Conservation (phyloP, 148 eudicot species). For the Amaranthus hypochondriacus region DNA sequence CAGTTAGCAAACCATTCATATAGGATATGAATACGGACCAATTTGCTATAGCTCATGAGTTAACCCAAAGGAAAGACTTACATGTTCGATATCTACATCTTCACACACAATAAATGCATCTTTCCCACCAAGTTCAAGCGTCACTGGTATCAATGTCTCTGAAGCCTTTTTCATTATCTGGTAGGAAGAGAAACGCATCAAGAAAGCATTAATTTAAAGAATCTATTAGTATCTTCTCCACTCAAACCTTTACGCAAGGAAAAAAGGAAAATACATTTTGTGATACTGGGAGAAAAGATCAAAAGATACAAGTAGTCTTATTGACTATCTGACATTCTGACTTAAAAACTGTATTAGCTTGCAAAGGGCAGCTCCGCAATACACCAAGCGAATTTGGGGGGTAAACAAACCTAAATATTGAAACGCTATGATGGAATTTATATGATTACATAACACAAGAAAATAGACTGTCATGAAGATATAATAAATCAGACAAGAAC, state of each 20-base stretch:
- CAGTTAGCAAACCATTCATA: constrained; percentile 7
- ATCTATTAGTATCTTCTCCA: not conserved
- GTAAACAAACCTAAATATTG: not conserved
- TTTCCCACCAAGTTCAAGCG: constrained; percentile 99
- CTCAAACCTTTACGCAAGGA: not conserved
- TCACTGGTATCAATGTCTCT: constrained; percentile 88
- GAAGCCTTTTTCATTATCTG: constrained; percentile 97
- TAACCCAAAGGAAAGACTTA: constrained; percentile 30
- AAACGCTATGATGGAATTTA: too few relatives aligned
- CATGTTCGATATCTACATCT: constrained; percentile 88
- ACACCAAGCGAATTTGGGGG: not conserved
- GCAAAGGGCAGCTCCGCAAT: not conserved
- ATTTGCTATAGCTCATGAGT: constrained; percentile 9
- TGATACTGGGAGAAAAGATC: not conserved
- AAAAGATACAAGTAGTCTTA: not conserved
- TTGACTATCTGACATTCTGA: not conserved
- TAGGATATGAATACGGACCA: not conserved
- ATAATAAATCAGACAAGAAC: not conserved
- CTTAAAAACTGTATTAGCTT: not conserved
- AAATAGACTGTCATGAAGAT: too few relatives aligned
- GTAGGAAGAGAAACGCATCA: constrained; percentile 10
- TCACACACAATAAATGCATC: constrained; percentile 98
- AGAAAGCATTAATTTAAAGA: constrained; percentile 7
- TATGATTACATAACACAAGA: too few relatives aligned
- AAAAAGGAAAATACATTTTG: not conserved